Percentiles rank a stretch among this genome's conserved stretches.
phyloP scores from a whole-genome alignment of 2,329 filamentous ascomycete genomes.

The Domatiomyces globalis region DNA sequence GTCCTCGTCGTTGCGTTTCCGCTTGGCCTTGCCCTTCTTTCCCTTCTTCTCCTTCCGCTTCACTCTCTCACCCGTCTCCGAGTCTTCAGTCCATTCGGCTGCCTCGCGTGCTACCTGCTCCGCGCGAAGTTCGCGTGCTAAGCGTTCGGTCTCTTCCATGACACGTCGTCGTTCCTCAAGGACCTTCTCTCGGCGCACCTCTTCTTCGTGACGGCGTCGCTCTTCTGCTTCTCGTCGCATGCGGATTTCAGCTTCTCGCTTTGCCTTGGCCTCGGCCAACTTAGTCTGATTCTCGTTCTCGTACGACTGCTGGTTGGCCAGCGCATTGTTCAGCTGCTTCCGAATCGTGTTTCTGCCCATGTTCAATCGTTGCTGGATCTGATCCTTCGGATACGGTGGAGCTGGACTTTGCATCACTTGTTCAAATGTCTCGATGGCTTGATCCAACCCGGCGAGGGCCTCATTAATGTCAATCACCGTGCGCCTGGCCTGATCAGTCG shows the following conservation, averaged over 20 bases:
- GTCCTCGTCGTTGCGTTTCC: slow-evolving; percentile 23
- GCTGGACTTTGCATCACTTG: slow-evolving; percentile 46
- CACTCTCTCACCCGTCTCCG: slow-evolving; percentile 65
- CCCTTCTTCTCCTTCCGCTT: slow-evolving; percentile 54
- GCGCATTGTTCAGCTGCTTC: slow-evolving; percentile 74
- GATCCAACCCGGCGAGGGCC: slow-evolving; percentile 65
- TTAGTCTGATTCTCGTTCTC: slow-evolving; percentile 87
- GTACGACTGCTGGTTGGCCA: slow-evolving; percentile 75
- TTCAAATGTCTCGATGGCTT: slow-evolving; percentile 60
- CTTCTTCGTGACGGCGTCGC: slow-evolving; percentile 52
- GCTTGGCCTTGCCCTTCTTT: slow-evolving; percentile 46
- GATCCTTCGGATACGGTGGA: slow-evolving; percentile 76
- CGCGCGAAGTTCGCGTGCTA: slow-evolving; percentile 56
- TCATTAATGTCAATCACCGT: slow-evolving; percentile 67
- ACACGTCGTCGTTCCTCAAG: slow-evolving; percentile 75
- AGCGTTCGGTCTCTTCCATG: slow-evolving; percentile 56
- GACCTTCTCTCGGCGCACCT: slow-evolving; percentile 64
- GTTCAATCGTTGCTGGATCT: slow-evolving; percentile 87
- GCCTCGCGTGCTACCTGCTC: slow-evolving; percentile 55
- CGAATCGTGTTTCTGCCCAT: slow-evolving; percentile 95
- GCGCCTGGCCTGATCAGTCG: slow-evolving; percentile 59
- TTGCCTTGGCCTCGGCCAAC: slow-evolving; percentile 63
- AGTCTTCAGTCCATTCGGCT: slow-evolving; percentile 68
- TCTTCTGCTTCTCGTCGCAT: slow-evolving; percentile 64
- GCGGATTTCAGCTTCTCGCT: slow-evolving; percentile 65